Percentiles rank a stretch among this genome's conserved stretches.
Evolutionary conservation across 148 eudicot genomes (phyloP).

Genomic region (Hydrangea macrophylla): DNA sequence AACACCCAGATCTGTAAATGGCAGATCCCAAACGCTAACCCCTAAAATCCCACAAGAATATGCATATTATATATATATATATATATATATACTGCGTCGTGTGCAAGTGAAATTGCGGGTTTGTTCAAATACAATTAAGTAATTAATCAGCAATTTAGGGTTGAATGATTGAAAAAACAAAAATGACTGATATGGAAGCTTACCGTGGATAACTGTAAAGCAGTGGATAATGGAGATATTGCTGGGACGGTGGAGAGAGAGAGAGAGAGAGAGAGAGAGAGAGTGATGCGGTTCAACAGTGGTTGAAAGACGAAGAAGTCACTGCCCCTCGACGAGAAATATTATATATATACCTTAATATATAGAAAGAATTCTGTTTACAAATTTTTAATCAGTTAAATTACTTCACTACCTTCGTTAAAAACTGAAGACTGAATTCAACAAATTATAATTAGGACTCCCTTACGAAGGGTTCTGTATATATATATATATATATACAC

Average conservation of each 20-base stretch:
- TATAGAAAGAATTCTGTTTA: too few species aligned
- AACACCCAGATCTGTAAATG: background rate
- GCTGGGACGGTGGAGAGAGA: conserved; percentile 8
- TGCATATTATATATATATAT: background rate
- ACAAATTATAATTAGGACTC: too few species aligned
- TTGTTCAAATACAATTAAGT: background rate
- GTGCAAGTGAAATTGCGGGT: background rate
- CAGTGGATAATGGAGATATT: conserved; percentile 2
- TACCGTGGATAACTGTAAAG: conserved; percentile 11
- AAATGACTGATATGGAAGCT: background rate
- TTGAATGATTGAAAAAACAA: background rate
- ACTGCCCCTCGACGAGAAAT: too few species aligned
- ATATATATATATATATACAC: too few species aligned
- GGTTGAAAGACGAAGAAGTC: background rate
- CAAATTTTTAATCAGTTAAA: too few species aligned
- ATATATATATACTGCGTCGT: background rate
- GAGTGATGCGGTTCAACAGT: background rate
- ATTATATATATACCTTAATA: too few species aligned
- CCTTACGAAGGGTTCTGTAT: too few species aligned
- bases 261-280: background rate
- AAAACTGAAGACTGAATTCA: too few species aligned
- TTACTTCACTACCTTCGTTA: too few species aligned
- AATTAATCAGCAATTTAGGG: background rate
- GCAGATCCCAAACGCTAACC: conserved; percentile 7
- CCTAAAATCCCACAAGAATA: background rate